phyloP scores from a whole-genome alignment of 164 flowering plant species.

The Hamamelis virginiana region DNA sequence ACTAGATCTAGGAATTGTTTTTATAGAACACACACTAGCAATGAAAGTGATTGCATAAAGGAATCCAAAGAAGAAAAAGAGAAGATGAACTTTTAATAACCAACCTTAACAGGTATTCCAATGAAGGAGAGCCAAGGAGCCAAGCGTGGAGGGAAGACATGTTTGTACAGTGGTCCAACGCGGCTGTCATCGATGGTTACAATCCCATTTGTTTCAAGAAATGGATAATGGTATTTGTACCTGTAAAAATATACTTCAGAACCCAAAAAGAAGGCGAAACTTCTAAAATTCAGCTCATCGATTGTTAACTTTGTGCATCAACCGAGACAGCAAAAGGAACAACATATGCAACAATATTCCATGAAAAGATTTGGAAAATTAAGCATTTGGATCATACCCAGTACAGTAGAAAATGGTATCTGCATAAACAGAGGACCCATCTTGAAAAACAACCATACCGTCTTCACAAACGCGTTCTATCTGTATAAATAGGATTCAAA shows the following conservation, averaged over 20 bases:
- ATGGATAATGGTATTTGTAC: conserved; percentile 37
- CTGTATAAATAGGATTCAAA: conserved; percentile 15
- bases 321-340: not conserved
- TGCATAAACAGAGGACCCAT: conserved; percentile 28
- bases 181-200: conserved; percentile 43
- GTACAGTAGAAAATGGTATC: conserved; percentile 40
- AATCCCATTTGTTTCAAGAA: conserved; percentile 38
- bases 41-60: too few species aligned
- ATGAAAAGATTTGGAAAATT: not conserved
- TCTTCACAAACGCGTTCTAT: conserved; percentile 21
- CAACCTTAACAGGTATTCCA: conserved; percentile 35
- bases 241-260: conserved; percentile 13
- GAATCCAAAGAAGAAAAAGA: not conserved
- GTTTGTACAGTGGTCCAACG: too few species aligned
- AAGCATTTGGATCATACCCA: conserved; percentile 20
- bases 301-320: not conserved
- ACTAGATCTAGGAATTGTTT: too few species aligned
- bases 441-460: conserved; percentile 28
- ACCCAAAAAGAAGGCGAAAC: not conserved
- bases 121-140: conserved; percentile 50
- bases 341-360: not conserved
- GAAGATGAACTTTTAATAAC: not conserved
- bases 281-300: not conserved
- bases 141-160: conserved; percentile 44
- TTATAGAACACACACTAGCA: not conserved